These are phyloP conservation scores for Letharia lupina DNA, from an alignment of 495 filamentous ascomycete genomes.

Conservation along the genomic window DNA sequence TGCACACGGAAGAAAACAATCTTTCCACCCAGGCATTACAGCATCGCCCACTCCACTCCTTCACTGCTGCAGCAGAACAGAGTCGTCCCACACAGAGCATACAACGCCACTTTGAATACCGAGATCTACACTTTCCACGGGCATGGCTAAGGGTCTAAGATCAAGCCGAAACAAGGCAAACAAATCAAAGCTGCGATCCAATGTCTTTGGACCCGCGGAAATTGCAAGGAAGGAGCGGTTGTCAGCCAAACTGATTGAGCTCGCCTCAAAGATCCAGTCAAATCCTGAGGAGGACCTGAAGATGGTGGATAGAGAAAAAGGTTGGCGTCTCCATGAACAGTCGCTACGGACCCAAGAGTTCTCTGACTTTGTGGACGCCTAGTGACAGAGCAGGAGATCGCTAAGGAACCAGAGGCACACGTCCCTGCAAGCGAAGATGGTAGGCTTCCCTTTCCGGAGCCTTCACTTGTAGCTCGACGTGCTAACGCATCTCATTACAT, in stretches of 20 bases:
- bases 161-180: slow-evolving; percentile 70
- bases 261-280: slow-evolving; percentile 59
- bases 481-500: slow-evolving; percentile 26
- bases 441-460: slow-evolving; percentile 22
- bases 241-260: slow-evolving; percentile 67
- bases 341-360: background rate
- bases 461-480: background rate
- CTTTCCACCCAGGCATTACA: background rate
- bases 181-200: slow-evolving; percentile 62
- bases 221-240: slow-evolving; percentile 66
- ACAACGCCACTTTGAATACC: background rate
- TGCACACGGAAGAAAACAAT: background rate
- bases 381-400: slow-evolving; percentile 2
- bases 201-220: slow-evolving; percentile 72
- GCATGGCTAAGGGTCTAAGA: slow-evolving; percentile 77
- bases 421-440: slow-evolving; percentile 24
- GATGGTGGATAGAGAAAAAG: slow-evolving; percentile 12
- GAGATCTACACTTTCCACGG: background rate
- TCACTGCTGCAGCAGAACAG: background rate
- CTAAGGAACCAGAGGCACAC: slow-evolving; percentile 27
- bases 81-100: background rate
- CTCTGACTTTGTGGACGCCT: background rate
- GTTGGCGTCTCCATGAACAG: background rate
- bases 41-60: background rate
- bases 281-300: slow-evolving; percentile 10